Base-by-base conservation (phyloP, 108 stramenopile genomes). In the Licmophora abbreviata region DNA sequence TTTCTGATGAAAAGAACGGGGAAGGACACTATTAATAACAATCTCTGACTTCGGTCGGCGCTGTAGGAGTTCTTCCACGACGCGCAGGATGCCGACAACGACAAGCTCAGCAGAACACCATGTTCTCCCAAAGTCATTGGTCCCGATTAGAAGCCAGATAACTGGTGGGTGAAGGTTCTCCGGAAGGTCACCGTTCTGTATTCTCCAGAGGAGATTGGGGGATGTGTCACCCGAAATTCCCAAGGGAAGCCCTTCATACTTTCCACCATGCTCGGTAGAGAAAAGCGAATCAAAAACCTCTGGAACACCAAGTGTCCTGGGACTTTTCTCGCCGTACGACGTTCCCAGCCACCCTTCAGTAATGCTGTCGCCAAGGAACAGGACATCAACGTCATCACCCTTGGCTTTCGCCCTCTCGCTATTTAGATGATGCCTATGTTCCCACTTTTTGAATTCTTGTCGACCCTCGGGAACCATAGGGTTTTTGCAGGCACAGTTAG, bases 141-240 rank as follows among this genome's bases (percentile, higher is more conserved):
- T 68, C 15, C 85, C 85, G 25, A 80, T 73, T 4, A 48, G 26
- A 10, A 74, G 32, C 73, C 84, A 81, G 24, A 48, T 64, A 0
- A 74, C 35, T 36, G 51, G 44, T 3, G 76, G 61, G 17, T 55
- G 47, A 27, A 74, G 58, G 18, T 57, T 49, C 33, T 52, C 55
- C 4, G 80, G 84, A 51, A 77, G 56, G 47, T 87, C 85, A 5
- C 81, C 85, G 46, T 87, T 74, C 64, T 75, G 51, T 1, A 87
- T 67, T 17, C 85, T 61, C 85, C 85, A 87, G n/a, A 87, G 61
- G 1, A 87, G 48, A 51, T 81, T 79, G 17, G 69, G 49, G 0
- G 74, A 52, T 34, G 66, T 67, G 62, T 87, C 85, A 12, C 80
- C 85, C 4, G 69, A 41, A 40, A 87, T 79, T 11, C 85, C 85